Percentiles rank a stretch among this genome's conserved stretches.
These are phyloP conservation scores for Leishmania arabica DNA, from an alignment of 208 protist genomes.

Conservation along the genomic window DNA sequence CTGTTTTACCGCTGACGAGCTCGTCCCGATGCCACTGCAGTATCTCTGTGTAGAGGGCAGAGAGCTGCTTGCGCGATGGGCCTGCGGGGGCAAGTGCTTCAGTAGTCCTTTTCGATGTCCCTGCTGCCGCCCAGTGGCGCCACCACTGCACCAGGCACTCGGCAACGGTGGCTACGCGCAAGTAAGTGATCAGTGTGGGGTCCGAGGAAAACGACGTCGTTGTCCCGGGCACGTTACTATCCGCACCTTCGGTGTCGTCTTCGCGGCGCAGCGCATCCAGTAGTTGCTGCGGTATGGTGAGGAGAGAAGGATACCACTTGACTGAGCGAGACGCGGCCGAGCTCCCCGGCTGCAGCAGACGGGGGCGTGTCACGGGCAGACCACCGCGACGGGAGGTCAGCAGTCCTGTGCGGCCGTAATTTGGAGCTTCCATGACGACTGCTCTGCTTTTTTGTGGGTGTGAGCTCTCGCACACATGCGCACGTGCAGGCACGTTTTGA, in stretches of 20 bases:
- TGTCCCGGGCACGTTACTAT: neutral
- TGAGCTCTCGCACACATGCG: neutral
- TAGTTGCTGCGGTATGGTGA: slow-evolving; percentile 73
- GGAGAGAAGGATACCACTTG: slow-evolving; percentile 79
- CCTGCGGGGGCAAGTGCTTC: too few relatives aligned
- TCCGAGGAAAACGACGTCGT: slow-evolving; percentile 26
- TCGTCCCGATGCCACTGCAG: slow-evolving; percentile 37
- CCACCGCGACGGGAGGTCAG: slow-evolving; percentile 43
- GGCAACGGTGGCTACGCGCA: slow-evolving; percentile 49
- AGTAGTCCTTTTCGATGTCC: neutral
- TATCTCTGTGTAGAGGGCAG: slow-evolving; percentile 29
- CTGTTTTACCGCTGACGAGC: neutral
- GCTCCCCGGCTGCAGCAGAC: slow-evolving; percentile 14
- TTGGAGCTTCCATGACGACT: slow-evolving; percentile 52
- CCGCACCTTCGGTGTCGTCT: slow-evolving; percentile 17
- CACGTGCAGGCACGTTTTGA: neutral
- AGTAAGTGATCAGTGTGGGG: slow-evolving; percentile 40
- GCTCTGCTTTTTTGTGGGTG: neutral
- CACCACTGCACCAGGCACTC: slow-evolving; percentile 27
- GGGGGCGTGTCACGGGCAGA: slow-evolving; percentile 39
- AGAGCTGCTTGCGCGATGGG: slow-evolving; percentile 12
- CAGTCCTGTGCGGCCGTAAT: slow-evolving; percentile 80
- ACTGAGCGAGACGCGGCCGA: neutral
- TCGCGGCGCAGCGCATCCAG: slow-evolving; percentile 48
- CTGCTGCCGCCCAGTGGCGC: neutral